Percentiles rank a stretch among this genome's conserved stretches.
phyloP scores from a whole-genome alignment of 2,329 filamentous ascomycete genomes.

The Colletotrichum sp. region DNA sequence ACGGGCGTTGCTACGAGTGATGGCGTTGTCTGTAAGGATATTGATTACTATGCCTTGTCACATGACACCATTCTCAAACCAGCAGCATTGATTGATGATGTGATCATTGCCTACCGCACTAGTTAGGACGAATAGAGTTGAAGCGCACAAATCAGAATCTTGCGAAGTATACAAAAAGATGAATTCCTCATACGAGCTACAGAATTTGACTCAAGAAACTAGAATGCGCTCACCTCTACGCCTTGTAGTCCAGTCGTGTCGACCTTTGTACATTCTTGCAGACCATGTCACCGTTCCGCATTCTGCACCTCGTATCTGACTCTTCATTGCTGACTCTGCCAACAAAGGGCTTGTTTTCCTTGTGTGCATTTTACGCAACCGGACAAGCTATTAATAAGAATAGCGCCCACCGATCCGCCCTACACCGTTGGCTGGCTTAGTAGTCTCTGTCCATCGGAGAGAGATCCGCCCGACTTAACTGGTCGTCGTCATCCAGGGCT shows the following conservation, averaged over 20 bases:
- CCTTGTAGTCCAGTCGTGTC: not conserved
- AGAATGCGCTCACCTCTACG: not conserved
- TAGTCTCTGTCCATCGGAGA: not conserved
- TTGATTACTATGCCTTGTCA: not conserved
- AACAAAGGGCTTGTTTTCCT: not conserved
- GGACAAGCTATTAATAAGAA: not conserved
- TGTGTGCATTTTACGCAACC: not conserved
- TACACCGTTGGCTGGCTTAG: not conserved
- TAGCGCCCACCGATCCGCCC: not conserved
- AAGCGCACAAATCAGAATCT: not conserved
- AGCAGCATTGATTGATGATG: fast-evolving
- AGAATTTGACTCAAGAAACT: not conserved
- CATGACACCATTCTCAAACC: not conserved
- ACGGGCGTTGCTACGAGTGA: not conserved
- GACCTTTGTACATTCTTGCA: not conserved
- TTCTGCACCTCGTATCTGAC: not conserved
- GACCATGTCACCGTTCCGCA: not conserved
- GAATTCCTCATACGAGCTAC: not conserved
- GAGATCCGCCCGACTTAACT: not conserved
- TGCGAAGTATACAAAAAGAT: not conserved
- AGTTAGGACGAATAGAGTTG: not conserved
- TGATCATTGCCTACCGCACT: too few species aligned
- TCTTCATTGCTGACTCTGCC: not conserved
- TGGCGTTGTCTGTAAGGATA: not conserved
- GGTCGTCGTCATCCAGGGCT: not conserved